These are phyloP conservation scores for Scedosporium apiospermum DNA, from an alignment of 2,329 filamentous ascomycete species.

Conservation along the genomic window DNA sequence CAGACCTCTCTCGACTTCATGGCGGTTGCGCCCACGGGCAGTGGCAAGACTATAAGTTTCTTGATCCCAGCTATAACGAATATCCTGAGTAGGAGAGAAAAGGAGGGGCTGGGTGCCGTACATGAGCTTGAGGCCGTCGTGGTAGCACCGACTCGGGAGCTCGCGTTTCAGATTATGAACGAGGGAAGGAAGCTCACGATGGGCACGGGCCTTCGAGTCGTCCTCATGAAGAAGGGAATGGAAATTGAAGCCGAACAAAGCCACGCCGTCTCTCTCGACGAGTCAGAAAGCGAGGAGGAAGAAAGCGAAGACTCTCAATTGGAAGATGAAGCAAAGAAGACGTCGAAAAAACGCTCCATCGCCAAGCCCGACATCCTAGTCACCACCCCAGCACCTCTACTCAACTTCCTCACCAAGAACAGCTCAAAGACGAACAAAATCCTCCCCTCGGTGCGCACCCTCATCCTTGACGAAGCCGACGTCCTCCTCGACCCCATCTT, in stretches of 20 bases:
- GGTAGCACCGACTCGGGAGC: slow-evolving; percentile 68
- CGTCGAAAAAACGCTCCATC: slow-evolving; percentile 7
- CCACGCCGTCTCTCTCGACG: slow-evolving; percentile 22
- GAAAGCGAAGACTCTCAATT: slow-evolving; percentile 18
- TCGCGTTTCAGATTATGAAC: slow-evolving; percentile 70
- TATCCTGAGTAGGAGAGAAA: slow-evolving; percentile 49
- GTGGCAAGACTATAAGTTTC: slow-evolving; percentile 92
- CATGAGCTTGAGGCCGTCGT: slow-evolving; percentile 58
- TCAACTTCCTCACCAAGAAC: slow-evolving; percentile 55
- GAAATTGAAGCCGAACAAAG: slow-evolving; percentile 43
- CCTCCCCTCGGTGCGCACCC: slow-evolving; percentile 58
- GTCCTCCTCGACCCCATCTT: slow-evolving; percentile 89
- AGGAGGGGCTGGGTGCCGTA: slow-evolving; percentile 20
- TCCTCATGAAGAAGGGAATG: slow-evolving; percentile 82
- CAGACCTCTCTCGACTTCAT: slow-evolving; percentile 57
- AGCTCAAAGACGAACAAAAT: slow-evolving; percentile 33
- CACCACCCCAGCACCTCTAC: slow-evolving; percentile 49
- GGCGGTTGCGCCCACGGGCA: slow-evolving; percentile 87
- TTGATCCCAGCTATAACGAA: slow-evolving; percentile 77
- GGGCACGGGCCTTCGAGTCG: slow-evolving; percentile 70
- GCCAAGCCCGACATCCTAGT: slow-evolving; percentile 28
- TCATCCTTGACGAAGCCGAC: slow-evolving; percentile 90
- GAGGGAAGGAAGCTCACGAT: slow-evolving; percentile 74
- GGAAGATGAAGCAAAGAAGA: slow-evolving; percentile 18
- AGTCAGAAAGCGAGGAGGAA: slow-evolving; percentile 16